Evolutionary conservation across 2,329 filamentous ascomycete genomes (phyloP), one percentile per base, ranked within the genome.

Genomic region (Cercospora canescens): DNA sequence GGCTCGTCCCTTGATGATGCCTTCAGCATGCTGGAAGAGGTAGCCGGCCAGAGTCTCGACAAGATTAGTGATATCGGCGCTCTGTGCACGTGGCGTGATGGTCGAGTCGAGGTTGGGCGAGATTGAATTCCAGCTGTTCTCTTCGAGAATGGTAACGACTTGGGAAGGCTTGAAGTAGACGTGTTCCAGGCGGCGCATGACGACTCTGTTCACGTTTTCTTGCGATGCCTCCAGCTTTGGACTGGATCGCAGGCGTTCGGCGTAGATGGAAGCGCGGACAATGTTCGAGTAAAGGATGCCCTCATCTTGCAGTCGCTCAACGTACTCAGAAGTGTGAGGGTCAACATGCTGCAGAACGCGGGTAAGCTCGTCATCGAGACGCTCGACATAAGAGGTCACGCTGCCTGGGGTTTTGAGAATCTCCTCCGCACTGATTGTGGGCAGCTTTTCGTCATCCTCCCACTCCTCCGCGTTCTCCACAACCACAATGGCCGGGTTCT

Each of bases 101-200:
- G 83, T 79, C 1, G 94, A 97, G 78, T 96, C 87, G 65, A 94
- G 84, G 14, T 82, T 79, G 6, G 84, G 79, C 24, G 91, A 89
- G 28, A 95, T 87, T 1, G 88, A 83, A 80, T 94, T 95, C 94
- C 94, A 98, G 72, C 91, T 91, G 80, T 93, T 94, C 78, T 96
- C 92, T 82, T 99, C 95, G 54, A 98, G 88, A 63, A 96, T 97
- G 79, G 90, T 91, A 76, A 97, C 89, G 54, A 99, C 94, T 81
- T 94, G 91, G 11, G 93, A 88, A 64, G 95, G 95, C 90, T 99
- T 99, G 88, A 98, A 99, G 86, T 99, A 99, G 75, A 98, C 87
- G 80, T 99, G 96, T 82, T 99, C 96, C 70, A 99, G 83, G 74
- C 96, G 89, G 76, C 95, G 89, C 88, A 97, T 96, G 72, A 97